phyloP scores from a whole-genome alignment of 2,329 filamentous ascomycete genomes.

The Hypomyces perniciosus region DNA sequence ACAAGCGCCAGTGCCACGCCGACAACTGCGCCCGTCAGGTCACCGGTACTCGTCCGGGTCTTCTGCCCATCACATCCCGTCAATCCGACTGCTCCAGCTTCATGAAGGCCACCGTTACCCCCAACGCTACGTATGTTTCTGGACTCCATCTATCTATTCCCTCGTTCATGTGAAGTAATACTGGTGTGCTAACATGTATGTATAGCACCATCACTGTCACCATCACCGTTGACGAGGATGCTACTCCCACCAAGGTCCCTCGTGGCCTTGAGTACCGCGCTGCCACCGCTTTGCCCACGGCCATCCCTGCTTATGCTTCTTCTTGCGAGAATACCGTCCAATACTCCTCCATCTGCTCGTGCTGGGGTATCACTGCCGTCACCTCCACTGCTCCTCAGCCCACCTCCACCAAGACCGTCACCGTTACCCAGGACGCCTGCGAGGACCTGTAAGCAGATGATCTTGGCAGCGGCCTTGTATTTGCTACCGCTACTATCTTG shows the following conservation, averaged over 20 bases:
- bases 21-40: conserved; percentile 44
- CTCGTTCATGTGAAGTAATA: no score
- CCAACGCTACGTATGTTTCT: conserved; percentile 32
- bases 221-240: conserved; percentile 30
- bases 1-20: conserved; percentile 32
- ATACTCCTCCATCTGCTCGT: conserved; percentile 39
- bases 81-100: conserved; percentile 37
- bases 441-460: conserved; percentile 26
- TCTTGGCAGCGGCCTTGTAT: no score
- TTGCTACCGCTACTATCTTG: no score
- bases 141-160: background rate
- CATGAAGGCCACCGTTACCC: conserved; percentile 34
- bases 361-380: conserved; percentile 38
- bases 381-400: conserved; percentile 33
- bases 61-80: conserved; percentile 29
- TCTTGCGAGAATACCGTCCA: conserved; percentile 27
- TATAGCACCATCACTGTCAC: conserved; percentile 33
- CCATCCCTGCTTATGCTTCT: conserved; percentile 36
- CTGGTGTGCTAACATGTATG: background rate
- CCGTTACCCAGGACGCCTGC: conserved; percentile 36
- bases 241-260: conserved; percentile 19
- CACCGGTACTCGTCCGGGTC: conserved; percentile 36
- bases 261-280: conserved; percentile 25
- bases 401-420: conserved; percentile 36
- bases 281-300: conserved; percentile 26